These are phyloP conservation scores for Diaporthe aspalathi DNA, from an alignment of 2,329 filamentous ascomycete genomes.

Conservation along the genomic window DNA sequence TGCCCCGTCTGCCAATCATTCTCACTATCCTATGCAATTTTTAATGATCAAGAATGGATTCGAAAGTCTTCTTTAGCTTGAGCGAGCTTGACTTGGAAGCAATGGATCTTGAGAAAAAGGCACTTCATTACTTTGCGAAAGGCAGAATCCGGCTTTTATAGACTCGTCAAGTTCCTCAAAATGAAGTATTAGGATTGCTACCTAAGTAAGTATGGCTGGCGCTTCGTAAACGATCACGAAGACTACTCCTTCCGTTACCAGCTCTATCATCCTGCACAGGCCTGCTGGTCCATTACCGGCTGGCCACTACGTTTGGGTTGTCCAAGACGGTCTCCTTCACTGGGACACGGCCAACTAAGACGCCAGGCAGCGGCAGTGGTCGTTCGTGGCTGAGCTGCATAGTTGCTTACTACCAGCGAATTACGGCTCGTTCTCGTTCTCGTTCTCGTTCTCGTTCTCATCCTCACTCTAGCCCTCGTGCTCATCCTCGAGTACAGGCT, in stretches of 20 bases:
- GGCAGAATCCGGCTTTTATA: not conserved
- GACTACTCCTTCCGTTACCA: not conserved
- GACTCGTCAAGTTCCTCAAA: not conserved
- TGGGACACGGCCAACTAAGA: not conserved
- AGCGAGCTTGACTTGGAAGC: not conserved
- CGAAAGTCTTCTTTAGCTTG: not conserved
- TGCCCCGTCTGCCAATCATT: not conserved
- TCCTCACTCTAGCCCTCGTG: slow-evolving; percentile 26
- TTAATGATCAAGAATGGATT: not conserved
- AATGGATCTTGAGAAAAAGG: not conserved
- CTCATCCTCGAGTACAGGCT: not conserved
- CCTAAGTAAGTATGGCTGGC: not conserved
- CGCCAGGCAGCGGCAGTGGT: not conserved
- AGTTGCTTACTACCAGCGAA: not conserved
- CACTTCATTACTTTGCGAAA: not conserved
- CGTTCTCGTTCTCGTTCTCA: slow-evolving; percentile 27
- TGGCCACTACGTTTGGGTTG: not conserved
- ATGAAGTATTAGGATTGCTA: not conserved
- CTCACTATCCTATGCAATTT: not conserved
- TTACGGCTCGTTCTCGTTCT: slow-evolving; percentile 5
- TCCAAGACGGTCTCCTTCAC: not conserved
- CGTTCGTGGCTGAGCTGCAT: not conserved
- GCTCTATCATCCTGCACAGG: not conserved
- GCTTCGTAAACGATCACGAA: not conserved
- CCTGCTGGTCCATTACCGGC: not conserved